Conservation (phyloP, 1,139 yeast species). For the Candida buenavistaensis region DNA sequence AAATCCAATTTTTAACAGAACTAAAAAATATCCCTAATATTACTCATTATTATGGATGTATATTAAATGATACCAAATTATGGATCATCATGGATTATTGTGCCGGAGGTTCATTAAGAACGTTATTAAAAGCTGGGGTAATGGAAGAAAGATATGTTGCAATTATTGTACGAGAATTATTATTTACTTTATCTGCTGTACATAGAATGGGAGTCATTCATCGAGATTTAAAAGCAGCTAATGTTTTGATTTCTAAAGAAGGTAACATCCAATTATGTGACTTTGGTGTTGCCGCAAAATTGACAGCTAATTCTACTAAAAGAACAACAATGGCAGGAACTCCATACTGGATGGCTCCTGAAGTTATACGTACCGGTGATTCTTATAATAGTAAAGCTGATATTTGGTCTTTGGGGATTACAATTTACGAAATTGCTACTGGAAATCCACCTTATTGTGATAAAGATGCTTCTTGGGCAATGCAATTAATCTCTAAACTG, state of each 20-base stretch:
- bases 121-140: slow-evolving; percentile 90
- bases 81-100: slow-evolving; percentile 99
- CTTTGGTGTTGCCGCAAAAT: slow-evolving; percentile 94
- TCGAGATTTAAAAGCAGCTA: slow-evolving; percentile 94
- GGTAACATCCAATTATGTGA: slow-evolving; percentile 92
- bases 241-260: slow-evolving; percentile 73
- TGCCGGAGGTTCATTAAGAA: slow-evolving; percentile 97
- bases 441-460: slow-evolving; percentile 98
- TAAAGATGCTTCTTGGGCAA: slow-evolving; percentile 90
- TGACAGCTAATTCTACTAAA: slow-evolving; percentile 79
- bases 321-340: slow-evolving; percentile 99
- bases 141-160: slow-evolving; percentile 98
- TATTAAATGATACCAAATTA: slow-evolving; percentile 71
- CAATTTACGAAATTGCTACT: slow-evolving; percentile 98
- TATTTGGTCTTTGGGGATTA: slow-evolving; percentile 95
- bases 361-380: slow-evolving; percentile 89
- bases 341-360: slow-evolving; percentile 99
- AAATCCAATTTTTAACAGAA: slow-evolving; percentile 81
- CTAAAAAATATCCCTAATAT: slow-evolving; percentile 85
- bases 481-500: slow-evolving; percentile 83
- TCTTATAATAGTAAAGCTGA: slow-evolving; percentile 95
- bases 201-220: slow-evolving; percentile 95
- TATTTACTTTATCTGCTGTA: slow-evolving; percentile 79
- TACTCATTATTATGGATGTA: slow-evolving; percentile 90
- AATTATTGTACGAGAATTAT: slow-evolving; percentile 90